Evolutionary conservation across 2,329 filamentous ascomycete species (phyloP), one percentile per base, ranked within the genome.

Genomic region (Rachicladosporium sp.): DNA sequence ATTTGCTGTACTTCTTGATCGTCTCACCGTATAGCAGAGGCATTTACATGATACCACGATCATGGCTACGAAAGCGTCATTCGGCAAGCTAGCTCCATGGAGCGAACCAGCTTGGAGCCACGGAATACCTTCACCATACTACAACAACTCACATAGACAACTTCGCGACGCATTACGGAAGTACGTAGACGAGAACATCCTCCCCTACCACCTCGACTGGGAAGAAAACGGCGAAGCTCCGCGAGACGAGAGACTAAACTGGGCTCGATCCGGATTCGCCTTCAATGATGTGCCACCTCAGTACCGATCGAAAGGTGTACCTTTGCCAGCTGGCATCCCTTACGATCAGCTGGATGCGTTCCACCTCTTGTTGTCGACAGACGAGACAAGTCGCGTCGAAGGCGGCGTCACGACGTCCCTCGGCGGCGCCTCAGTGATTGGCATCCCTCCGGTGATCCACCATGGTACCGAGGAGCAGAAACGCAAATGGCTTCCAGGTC

Each of bases 201-300:
- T 71, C 2, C 76, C 76, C 0, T 64, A 70, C 46, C 70, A 71
- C 3, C 66, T 76, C 27, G 73, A 80, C 31, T 82, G 78, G 78
- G 79, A 82, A 46, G 64, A 60, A 38, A 54, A 56, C 13, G 66
- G 66, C 32, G 60, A 58, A 52, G 67, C 65, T 3, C 69, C 69
- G 2, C 69, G 70, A 2, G 55, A 69, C 39, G 71, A 45, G 11
- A 49, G 45, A 15, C 42, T 58, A 27, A 53, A 56, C 41, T 66
- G 59, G 56, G 62, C 60, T 3, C 49, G 53, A 5, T 61, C 64
- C 6, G 65, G 66, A 10, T 63, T 63, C 41, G 50, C 60, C 1
- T 67, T 67, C 44, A 55, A 56, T 2, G 66, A 68, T 33, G 61
- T 69, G 3, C 66, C 66, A 1, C 48, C 55, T n/a, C 49, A 57